These are phyloP conservation scores for Acorus gramineus DNA, from an alignment of 106 monocot species.

Conservation along the genomic window DNA sequence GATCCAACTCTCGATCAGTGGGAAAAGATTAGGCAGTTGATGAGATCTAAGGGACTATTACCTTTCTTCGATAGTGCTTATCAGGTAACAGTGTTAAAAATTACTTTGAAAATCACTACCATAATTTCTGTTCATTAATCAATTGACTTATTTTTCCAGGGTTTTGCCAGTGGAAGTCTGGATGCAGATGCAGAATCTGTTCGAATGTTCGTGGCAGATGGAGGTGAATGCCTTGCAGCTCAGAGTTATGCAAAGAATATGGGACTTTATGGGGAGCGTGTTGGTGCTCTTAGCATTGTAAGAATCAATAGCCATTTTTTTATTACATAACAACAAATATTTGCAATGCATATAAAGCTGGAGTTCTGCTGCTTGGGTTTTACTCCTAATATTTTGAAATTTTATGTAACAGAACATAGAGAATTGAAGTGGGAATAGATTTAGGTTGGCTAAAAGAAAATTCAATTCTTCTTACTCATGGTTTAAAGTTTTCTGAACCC, in stretches of 20 bases:
- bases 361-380: no score
- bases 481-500: no score
- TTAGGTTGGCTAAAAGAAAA: no score
- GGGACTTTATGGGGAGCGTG: slow-evolving; percentile 97
- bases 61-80: slow-evolving; percentile 99
- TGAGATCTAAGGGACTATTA: slow-evolving; percentile 68
- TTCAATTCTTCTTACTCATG: no score
- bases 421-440: no score
- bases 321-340: no score
- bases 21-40: slow-evolving; percentile 82
- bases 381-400: no score
- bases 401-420: no score
- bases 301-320: slow-evolving; percentile 5
- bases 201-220: slow-evolving; percentile 92
- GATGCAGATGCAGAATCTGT: slow-evolving; percentile 86
- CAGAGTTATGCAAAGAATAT: slow-evolving; percentile 99
- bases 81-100: slow-evolving; percentile 34
- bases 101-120: not conserved
- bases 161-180: slow-evolving; percentile 97
- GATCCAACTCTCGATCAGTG: slow-evolving; percentile 89
- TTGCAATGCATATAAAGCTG: no score
- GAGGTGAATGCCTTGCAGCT: slow-evolving; percentile 83
- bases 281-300: slow-evolving; percentile 96
- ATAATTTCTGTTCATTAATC: not conserved
- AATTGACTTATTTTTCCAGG: slow-evolving; percentile 27